phyloP scores from a whole-genome alignment of 768 basidiomycete species.

The Naganishia kalamii region DNA sequence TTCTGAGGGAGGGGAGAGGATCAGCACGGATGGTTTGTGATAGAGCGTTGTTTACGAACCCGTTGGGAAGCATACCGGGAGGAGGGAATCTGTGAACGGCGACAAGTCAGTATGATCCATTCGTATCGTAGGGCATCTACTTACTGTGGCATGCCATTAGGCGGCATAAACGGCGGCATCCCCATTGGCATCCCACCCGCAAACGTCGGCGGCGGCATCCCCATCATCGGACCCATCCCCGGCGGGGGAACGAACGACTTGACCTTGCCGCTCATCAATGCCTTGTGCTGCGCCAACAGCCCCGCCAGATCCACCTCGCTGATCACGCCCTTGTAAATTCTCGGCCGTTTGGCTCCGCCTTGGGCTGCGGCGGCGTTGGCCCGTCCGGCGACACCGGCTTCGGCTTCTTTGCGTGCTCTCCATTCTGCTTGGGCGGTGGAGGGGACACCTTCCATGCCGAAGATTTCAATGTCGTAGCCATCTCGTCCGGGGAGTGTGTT shows the following conservation, averaged over 20 bases:
- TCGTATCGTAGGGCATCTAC: background rate
- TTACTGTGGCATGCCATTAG: background rate
- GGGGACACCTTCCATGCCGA: conserved; percentile 98
- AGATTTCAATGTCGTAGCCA: conserved; percentile 97
- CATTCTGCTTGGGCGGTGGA: conserved; percentile 90
- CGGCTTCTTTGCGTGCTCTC: conserved; percentile 89
- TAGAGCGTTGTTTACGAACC: conserved; percentile 17
- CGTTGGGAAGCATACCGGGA: conserved; percentile 26
- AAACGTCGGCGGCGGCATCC: conserved; percentile 44
- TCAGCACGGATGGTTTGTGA: conserved; percentile 18
- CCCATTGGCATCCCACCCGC: conserved; percentile 38
- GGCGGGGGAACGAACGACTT: background rate
- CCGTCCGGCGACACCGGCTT: conserved; percentile 59
- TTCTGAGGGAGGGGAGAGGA: conserved; percentile 37
- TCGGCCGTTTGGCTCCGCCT: conserved; percentile 59
- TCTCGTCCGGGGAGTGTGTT: conserved; percentile 94
- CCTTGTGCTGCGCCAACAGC: conserved; percentile 82
- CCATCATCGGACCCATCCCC: conserved; percentile 30
- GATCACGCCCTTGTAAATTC: conserved; percentile 62
- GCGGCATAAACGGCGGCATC: conserved; percentile 36
- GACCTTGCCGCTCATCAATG: conserved; percentile 67
- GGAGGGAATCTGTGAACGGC: conserved; percentile 27
- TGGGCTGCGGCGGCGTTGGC: conserved; percentile 53
- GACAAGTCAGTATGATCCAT: conserved; percentile 19
- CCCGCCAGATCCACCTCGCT: conserved; percentile 76